Evolutionary conservation across 805 yeast genomes (phyloP).

Genomic region (Schizosaccharomyces cryophilus): DNA sequence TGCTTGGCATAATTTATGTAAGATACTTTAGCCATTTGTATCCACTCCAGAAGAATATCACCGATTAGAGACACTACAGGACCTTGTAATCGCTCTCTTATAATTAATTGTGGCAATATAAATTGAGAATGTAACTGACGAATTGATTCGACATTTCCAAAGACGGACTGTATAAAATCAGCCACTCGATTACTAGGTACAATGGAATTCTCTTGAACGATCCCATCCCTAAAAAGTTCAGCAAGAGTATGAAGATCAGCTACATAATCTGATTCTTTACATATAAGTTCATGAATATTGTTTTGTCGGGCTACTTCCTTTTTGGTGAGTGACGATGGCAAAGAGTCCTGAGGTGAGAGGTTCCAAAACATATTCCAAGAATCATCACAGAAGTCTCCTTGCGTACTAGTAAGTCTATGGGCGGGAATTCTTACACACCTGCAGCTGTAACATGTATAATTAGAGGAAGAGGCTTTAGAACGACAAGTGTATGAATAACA

Average conservation of each 20-base stretch:
- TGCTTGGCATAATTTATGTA: conserved; percentile 34
- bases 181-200: conserved; percentile 20
- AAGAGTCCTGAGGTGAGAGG: not conserved
- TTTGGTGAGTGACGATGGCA: conserved; percentile 5
- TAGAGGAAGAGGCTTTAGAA: not conserved
- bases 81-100: conserved; percentile 29
- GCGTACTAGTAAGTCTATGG: not conserved
- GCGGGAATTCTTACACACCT: not conserved
- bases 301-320: conserved; percentile 41
- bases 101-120: conserved; percentile 33
- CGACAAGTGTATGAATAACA: conserved; percentile 1
- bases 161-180: conserved; percentile 35
- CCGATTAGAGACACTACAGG: conserved; percentile 42
- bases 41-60: conserved; percentile 41
- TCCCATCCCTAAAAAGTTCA: conserved; percentile 25
- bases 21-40: conserved; percentile 26
- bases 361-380: not conserved
- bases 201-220: conserved; percentile 15
- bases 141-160: conserved; percentile 30
- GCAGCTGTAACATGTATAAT: not conserved
- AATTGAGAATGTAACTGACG: conserved; percentile 28
- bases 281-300: conserved; percentile 47
- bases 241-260: conserved; percentile 42
- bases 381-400: not conserved
- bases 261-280: conserved; percentile 45